Percentiles rank a stretch among this genome's conserved stretches.
These are phyloP conservation scores for Luzula sylvatica DNA, from an alignment of 176 grass and related monocot genomes.

Conservation along the genomic window DNA sequence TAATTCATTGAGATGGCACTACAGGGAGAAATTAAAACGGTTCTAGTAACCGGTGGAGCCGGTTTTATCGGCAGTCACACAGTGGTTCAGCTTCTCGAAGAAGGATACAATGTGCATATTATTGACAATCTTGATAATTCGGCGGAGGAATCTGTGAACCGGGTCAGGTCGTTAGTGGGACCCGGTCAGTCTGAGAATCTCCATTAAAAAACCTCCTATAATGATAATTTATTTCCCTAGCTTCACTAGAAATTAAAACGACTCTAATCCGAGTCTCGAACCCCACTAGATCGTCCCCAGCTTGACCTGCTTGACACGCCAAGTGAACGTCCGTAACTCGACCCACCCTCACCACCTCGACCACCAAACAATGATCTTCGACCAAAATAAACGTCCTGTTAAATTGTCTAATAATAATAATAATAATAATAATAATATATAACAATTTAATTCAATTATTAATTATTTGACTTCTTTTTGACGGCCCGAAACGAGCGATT, in stretches of 20 bases:
- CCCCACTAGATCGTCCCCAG: conserved; percentile 23
- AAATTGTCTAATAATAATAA: no score
- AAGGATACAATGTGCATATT: conserved; percentile 47
- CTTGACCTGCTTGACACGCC: conserved; percentile 26
- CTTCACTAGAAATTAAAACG: no score
- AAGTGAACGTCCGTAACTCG: conserved; percentile 11
- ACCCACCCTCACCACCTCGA: conserved; percentile 32
- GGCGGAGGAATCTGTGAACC: conserved; percentile 55
- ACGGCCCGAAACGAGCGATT: no score
- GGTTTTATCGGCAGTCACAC: conserved; percentile 93
- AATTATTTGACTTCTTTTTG: no score
- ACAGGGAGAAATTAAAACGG: background rate
- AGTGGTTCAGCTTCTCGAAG: conserved; percentile 57
- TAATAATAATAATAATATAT: no score
- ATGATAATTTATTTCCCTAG: no score
- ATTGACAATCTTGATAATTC: conserved; percentile 95
- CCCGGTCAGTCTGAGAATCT: conserved; percentile 44
- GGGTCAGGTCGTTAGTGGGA: conserved; percentile 58
- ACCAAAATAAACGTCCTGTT: no score
- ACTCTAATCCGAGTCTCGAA: conserved; percentile 7
- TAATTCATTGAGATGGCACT: background rate
- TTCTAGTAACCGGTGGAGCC: conserved; percentile 68
- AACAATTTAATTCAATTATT: no score
- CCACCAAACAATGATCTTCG: conserved; percentile 27
- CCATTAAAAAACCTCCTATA: no score